Evolutionary conservation across 2,329 filamentous ascomycete species (phyloP), one percentile per base, ranked within the genome.

Genomic region (Talaromyces pinophilus): DNA sequence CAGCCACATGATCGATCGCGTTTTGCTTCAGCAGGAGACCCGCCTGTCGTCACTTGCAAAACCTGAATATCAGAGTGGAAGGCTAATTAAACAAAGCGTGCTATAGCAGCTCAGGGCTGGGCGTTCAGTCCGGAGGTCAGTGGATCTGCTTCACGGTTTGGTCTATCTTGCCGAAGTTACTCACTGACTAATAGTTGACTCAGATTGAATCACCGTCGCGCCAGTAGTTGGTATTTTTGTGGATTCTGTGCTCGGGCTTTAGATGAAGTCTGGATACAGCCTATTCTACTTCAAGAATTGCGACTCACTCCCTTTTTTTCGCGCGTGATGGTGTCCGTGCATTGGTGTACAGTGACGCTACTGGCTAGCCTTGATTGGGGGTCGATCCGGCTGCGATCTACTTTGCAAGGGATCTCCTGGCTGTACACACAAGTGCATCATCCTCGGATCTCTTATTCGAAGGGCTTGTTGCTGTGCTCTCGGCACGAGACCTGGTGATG

Each of bases 321-420:
- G 65, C 65, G 65, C 62, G 65, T 67, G 65, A 67, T 64, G 62
- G 40, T 62, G 65, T 67, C 65, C 62, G 65, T 67, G 65, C 65
- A 64, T 63, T 62, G 40, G 38, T 60, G 54, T 63, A 25, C 44
- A 59, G 30, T 52, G 40, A 59, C 38, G 46, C 50, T 50, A 66
- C 59, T 62, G 44, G 38, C 6, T 61, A 62, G 64, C 19, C 59
- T 25, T 66, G 35, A 28, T 59, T 64, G 38, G 33, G 63, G 40
- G 52, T 63, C 54, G 61, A 67, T 63, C 65, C 60, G 30, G 19
- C 35, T 55, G 42, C 59, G 48, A 60, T 59, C 60, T 42, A 52
- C 52, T 57, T 63, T 64, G 30, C 40, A 19, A 57, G 46, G 17
- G 48, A 55, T 54, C 61, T 38, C 13, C 8, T 48, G 28, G 38